Conservation (phyloP, 768 basidiomycete genomes). For the Macrolepiota fuliginosa region DNA sequence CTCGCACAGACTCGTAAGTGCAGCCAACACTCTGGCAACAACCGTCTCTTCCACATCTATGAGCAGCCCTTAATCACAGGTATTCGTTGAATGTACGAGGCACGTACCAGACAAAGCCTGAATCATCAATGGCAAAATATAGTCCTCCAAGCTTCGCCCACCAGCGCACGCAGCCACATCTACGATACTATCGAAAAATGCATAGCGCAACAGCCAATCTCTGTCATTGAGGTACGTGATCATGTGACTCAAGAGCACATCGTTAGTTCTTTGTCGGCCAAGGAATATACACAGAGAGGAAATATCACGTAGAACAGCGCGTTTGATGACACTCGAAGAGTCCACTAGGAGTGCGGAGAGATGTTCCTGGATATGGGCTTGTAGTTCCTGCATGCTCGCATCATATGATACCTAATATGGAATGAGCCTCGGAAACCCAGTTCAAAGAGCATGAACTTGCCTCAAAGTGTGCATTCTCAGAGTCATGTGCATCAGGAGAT, state of each 20-base stretch:
- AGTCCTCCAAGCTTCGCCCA: slow-evolving; percentile 88
- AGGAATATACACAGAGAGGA: slow-evolving; percentile 91
- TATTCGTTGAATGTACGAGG: not conserved
- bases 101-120: slow-evolving; percentile 86
- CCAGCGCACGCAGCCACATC: slow-evolving; percentile 95
- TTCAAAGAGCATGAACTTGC: slow-evolving; percentile 32
- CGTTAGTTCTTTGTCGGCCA: slow-evolving; percentile 90
- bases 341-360: slow-evolving; percentile 86
- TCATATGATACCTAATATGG: slow-evolving; percentile 84
- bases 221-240: slow-evolving; percentile 85
- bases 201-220: slow-evolving; percentile 88
- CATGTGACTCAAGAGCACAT: slow-evolving; percentile 89
- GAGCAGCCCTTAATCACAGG: not conserved
- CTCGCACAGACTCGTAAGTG: slow-evolving; percentile 86
- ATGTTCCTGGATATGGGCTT: slow-evolving; percentile 82
- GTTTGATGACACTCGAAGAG: slow-evolving; percentile 84
- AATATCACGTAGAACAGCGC: slow-evolving; percentile 85
- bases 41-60: slow-evolving; percentile 95
- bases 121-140: slow-evolving; percentile 94
- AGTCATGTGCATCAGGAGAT: slow-evolving; percentile 61
- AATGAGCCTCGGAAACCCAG: not conserved
- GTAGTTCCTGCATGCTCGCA: slow-evolving; percentile 80
- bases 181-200: slow-evolving; percentile 95
- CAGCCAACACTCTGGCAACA: slow-evolving; percentile 83
- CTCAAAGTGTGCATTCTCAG: slow-evolving; percentile 81